phyloP scores from a whole-genome alignment of 345 rosid species.

The Linum tenue region DNA sequence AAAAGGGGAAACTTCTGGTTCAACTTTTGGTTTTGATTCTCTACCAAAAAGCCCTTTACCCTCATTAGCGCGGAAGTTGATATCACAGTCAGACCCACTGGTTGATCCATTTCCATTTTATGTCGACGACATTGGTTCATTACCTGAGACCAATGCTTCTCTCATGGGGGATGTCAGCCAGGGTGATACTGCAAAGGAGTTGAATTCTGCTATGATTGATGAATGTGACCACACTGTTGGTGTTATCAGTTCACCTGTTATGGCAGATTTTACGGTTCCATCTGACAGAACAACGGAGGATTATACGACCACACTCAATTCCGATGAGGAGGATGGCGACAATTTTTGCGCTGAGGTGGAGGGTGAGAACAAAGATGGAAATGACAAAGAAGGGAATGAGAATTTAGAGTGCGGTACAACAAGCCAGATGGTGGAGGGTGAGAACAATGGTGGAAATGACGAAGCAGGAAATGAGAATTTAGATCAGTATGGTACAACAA shows the following conservation, averaged over 20 bases:
- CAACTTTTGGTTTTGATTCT: constrained; percentile 31
- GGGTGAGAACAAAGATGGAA: constrained; percentile 12
- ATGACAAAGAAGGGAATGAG: constrained; percentile 18
- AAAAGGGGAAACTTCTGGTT: constrained; percentile 23
- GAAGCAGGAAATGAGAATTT: constrained; percentile 19
- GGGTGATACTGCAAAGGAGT: constrained; percentile 30
- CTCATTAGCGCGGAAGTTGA: constrained; percentile 26
- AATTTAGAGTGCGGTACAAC: constrained; percentile 22
- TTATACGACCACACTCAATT: constrained; percentile 18
- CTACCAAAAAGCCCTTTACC: constrained; percentile 40
- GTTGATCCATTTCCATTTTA: constrained; percentile 52
- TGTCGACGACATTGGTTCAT: constrained; percentile 24
- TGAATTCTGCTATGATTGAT: constrained; percentile 23
- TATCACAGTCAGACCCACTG: constrained; percentile 21
- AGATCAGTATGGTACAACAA: constrained; percentile 20
- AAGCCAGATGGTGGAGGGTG: constrained; percentile 13
- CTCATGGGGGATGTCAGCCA: constrained; percentile 11
- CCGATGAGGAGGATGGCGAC: constrained; percentile 17
- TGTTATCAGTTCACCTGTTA: constrained; percentile 20
- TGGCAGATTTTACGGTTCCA: constrained; percentile 21
- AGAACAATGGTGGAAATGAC: constrained; percentile 10
- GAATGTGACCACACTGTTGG: constrained; percentile 23
- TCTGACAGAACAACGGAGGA: constrained; percentile 21
- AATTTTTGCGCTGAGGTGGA: constrained; percentile 22
- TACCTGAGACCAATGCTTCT: constrained; percentile 23